Conservation (phyloP, 108 stramenopile species). For the Stephanodiscus triporus region DNA sequence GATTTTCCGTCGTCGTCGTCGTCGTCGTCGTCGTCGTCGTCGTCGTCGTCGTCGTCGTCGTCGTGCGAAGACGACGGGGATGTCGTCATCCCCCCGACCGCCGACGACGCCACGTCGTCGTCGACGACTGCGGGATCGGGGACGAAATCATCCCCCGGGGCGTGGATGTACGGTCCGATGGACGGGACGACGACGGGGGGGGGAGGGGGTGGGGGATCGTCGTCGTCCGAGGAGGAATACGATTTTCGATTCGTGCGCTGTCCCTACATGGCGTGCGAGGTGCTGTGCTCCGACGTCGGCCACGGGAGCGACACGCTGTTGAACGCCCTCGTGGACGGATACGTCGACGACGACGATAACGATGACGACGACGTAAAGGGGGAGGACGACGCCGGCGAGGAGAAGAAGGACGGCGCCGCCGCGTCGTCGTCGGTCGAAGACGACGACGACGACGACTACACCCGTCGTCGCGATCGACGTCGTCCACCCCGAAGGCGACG, state of each 20-base stretch:
- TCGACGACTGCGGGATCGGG: conserved; percentile 16
- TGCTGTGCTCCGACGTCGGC: conserved; percentile 93
- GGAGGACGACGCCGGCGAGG: not conserved
- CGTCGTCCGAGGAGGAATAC: conserved; percentile 42
- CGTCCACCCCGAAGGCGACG: conserved; percentile 11
- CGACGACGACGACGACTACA: not conserved
- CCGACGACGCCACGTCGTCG: conserved; percentile 10
- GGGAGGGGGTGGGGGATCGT: conserved; percentile 19
- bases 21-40: too few species aligned
- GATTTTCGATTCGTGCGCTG: conserved; percentile 67
- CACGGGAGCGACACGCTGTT: conserved; percentile 41
- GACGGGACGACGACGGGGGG: conserved; percentile 5
- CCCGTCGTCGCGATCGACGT: not conserved
- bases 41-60: too few species aligned
- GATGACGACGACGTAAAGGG: not conserved
- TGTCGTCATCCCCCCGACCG: too few species aligned
- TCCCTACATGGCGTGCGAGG: conserved; percentile 97
- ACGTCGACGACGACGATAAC: conserved; percentile 37
- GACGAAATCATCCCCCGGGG: not conserved
- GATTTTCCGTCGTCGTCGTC: too few species aligned
- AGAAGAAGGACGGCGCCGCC: not conserved
- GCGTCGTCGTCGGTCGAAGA: not conserved
- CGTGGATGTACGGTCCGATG: conserved; percentile 7
- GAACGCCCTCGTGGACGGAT: conserved; percentile 77
- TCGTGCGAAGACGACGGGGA: conserved; percentile 36